phyloP scores from a whole-genome alignment of 495 filamentous ascomycete species.

The Filosporella fistucella region DNA sequence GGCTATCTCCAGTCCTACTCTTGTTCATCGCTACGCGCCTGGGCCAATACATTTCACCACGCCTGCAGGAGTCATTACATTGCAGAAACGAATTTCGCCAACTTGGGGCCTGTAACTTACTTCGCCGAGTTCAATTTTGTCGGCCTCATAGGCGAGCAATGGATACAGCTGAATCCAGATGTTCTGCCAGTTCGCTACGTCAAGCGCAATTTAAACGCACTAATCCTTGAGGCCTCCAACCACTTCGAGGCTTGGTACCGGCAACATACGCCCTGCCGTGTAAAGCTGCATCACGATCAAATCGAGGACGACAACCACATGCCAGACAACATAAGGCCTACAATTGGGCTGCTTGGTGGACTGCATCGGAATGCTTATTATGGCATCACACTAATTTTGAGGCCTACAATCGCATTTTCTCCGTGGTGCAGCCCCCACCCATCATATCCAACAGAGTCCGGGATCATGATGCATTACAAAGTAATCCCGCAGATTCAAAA shows the following conservation, averaged over 20 bases:
- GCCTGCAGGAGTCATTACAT: neutral
- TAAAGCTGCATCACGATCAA: slow-evolving; percentile 5
- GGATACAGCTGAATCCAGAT: slow-evolving; percentile 1
- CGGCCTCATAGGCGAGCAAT: neutral
- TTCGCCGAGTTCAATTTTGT: neutral
- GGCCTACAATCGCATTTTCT: slow-evolving; percentile 16
- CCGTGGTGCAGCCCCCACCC: no score
- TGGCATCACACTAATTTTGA: slow-evolving; percentile 8
- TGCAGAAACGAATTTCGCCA: neutral
- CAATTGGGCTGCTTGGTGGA: neutral
- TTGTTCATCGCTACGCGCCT: neutral
- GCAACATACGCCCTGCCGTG: neutral
- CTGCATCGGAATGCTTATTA: neutral
- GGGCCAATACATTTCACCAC: neutral
- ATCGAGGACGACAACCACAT: no score
- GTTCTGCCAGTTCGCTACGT: neutral
- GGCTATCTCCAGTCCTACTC: neutral
- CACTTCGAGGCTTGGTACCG: neutral
- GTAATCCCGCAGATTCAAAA: no score
- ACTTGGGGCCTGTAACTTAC: neutral
- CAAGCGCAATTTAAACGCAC: neutral
- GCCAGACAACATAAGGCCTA: no score
- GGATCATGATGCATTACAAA: no score
- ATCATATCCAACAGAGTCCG: no score
- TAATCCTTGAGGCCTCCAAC: slow-evolving; percentile 4